Evolutionary conservation across 1,284 basidiomycete species (phyloP).

Genomic region (Hortiboletus rubellus): DNA sequence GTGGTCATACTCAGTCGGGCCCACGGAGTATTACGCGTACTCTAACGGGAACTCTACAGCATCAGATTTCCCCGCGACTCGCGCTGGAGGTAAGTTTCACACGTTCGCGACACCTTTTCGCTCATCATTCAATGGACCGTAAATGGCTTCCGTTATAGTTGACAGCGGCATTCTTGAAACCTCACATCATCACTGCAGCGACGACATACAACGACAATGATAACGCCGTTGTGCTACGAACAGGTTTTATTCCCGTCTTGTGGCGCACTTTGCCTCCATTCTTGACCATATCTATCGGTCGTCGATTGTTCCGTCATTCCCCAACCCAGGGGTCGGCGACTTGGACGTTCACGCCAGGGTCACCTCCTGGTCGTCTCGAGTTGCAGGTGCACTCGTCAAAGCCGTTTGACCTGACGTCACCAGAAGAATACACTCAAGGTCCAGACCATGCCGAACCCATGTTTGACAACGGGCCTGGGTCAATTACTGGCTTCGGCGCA

Average conservation of each 20-base stretch:
- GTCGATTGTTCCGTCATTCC: conserved; percentile 36
- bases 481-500: conserved; percentile 31
- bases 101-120: conserved; percentile 25
- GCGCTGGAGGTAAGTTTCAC: conserved; percentile 43
- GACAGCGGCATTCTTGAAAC: conserved; percentile 35
- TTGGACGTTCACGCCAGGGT: conserved; percentile 31
- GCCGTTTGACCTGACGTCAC: conserved; percentile 33
- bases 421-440: conserved; percentile 24
- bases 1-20: conserved; percentile 34
- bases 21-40: conserved; percentile 38
- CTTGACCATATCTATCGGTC: conserved; percentile 32
- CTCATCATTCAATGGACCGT: conserved; percentile 8
- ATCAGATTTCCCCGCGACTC: conserved; percentile 62
- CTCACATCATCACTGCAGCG: conserved; percentile 40
- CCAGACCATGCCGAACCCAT: conserved; percentile 24
- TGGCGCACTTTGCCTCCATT: conserved; percentile 33
- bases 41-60: conserved; percentile 59
- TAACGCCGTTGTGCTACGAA: conserved; percentile 29
- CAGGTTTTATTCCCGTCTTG: conserved; percentile 29
- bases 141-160: conserved; percentile 24
- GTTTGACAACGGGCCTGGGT: conserved; percentile 33
- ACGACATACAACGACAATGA: conserved; percentile 39
- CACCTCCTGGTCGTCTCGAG: conserved; percentile 28
- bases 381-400: conserved; percentile 33
- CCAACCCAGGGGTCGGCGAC: conserved; percentile 28